Percentiles rank a stretch among this genome's conserved stretches.
phyloP scores from a whole-genome alignment of 257 asterid genomes.

The Misopates orontium region DNA sequence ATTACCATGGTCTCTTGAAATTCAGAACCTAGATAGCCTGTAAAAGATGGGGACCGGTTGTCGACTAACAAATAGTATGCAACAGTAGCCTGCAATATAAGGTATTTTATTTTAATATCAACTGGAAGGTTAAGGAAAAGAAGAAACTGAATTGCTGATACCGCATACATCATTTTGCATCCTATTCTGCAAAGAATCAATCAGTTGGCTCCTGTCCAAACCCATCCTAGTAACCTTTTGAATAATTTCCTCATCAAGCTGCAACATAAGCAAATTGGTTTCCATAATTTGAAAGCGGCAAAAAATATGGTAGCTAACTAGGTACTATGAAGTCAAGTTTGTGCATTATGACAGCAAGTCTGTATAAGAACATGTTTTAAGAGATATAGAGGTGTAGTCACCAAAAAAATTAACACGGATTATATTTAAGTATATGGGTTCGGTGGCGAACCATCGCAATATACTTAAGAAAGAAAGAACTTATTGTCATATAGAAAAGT shows the following conservation, averaged over 20 bases:
- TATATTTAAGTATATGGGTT: no score
- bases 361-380: neutral
- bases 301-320: neutral
- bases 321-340: constrained; percentile 4
- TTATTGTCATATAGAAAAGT: no score
- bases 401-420: no score
- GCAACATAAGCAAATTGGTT: constrained; percentile 41
- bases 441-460: no score
- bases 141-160: constrained; percentile 19
- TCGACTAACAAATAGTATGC: constrained; percentile 83
- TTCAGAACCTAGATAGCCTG: constrained; percentile 81
- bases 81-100: constrained; percentile 75
- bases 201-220: constrained; percentile 65
- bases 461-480: no score
- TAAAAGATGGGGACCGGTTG: constrained; percentile 63
- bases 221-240: constrained; percentile 82
- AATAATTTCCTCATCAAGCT: constrained; percentile 87
- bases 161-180: constrained; percentile 77
- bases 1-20: constrained; percentile 78
- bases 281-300: constrained; percentile 20
- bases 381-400: no score
- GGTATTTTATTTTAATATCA: constrained; percentile 15
- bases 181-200: constrained; percentile 76
- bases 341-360: constrained; percentile 7
- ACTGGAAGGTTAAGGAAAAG: constrained; percentile 19